Evolutionary conservation across 768 basidiomycete genomes (phyloP), one percentile per base, ranked within the genome.

Genomic region (Lactarius sanguifluus): DNA sequence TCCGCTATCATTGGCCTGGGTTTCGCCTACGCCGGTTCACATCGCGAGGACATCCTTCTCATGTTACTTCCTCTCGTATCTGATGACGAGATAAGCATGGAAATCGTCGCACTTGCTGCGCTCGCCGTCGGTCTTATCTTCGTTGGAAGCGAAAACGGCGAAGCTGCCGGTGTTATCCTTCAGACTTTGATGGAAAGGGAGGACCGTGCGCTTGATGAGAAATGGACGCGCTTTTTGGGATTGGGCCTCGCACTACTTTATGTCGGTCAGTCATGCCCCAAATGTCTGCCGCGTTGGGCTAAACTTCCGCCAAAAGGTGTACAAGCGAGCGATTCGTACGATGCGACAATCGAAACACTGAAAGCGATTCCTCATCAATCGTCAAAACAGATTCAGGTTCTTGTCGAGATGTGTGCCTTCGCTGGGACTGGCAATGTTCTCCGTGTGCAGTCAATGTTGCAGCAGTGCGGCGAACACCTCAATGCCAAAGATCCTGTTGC

Each of bases 351-450:
- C 60, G 94, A 94, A 75, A 93, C 94, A 1, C 81, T 98, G 59
- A 94, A 96, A 74, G 94, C 91, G 7, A 95, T 98, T 62, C 89
- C 94, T 52, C 94, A 98, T 74, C 91, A 94, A 0, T 86, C 97
- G 66, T 90, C 95, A 20, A 92, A 91, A 72, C 92, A 92, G 40
- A 92, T 94, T 5, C 91, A 92, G 66, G 89, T 98, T 67, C 81
- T 99, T 57, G 94, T 98, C 15, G 93, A 97, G 71, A 90, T 92
- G 40, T 97, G 95, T 73, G 89, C 96, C 2, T 98, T 90, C 75
- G 96, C 95, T 3, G 97, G 95, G 23, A 95, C 94, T 0, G 94
- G 96, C 41, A 96, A 97, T 73, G 97, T 98, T 1, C 80, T 99
- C 55, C 92, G 93, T 76, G 84, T 99, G 20, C 97, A 98, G 75